phyloP scores from a whole-genome alignment of 1,284 basidiomycete genomes.

The Grifola frondosa region DNA sequence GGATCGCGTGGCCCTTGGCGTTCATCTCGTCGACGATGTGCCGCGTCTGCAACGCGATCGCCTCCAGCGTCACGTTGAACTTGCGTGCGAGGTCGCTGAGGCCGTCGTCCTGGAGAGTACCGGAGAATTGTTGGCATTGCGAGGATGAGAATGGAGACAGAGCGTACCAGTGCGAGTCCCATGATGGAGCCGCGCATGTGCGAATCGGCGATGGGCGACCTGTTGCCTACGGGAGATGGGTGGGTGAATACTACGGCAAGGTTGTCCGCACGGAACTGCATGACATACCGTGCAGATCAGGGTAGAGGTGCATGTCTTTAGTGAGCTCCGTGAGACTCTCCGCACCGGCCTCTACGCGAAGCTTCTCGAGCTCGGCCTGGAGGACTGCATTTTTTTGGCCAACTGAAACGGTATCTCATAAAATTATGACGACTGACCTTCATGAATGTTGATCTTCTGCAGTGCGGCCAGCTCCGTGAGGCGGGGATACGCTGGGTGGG shows the following conservation, averaged over 20 bases:
- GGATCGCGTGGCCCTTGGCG: constrained; percentile 79
- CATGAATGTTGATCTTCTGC: constrained; percentile 57
- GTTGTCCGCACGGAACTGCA: neutral
- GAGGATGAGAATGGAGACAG: neutral
- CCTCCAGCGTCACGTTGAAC: constrained; percentile 91
- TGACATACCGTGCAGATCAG: constrained; percentile 80
- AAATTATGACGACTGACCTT: constrained; percentile 37
- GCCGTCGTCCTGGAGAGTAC: constrained; percentile 56
- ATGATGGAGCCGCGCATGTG: constrained; percentile 91
- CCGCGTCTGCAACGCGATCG: constrained; percentile 92
- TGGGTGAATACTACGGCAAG: neutral
- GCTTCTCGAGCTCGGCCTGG: constrained; percentile 70
- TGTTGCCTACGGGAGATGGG: constrained; percentile 65
- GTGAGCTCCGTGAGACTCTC: constrained; percentile 81
- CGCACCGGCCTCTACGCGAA: constrained; percentile 56
- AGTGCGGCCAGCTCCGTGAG: constrained; percentile 60
- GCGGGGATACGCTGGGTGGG: constrained; percentile 80
- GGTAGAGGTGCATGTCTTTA: constrained; percentile 91
- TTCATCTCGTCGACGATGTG: constrained; percentile 97
- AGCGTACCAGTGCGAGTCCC: constrained; percentile 75
- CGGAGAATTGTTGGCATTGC: neutral
- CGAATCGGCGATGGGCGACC: constrained; percentile 93
- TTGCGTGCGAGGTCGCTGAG: constrained; percentile 85
- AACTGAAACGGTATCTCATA: neutral
- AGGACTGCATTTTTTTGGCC: constrained; percentile 50